Base-by-base conservation (phyloP, 352 stramenopile species). In the Globisporangium heterothallicum region DNA sequence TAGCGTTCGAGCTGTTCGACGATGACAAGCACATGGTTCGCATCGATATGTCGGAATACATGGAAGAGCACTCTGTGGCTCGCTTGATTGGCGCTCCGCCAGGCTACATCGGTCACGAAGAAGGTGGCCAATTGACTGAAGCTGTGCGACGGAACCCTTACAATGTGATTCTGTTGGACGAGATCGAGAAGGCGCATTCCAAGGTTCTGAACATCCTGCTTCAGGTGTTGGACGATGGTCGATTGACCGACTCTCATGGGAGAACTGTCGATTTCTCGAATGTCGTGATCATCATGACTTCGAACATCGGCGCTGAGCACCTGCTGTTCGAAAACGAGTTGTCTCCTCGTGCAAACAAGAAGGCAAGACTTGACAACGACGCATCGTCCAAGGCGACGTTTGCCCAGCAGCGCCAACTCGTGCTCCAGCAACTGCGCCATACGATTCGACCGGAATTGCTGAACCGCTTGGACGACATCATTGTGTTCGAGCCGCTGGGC, bases 1-100 rank as follows among this genome's bases (percentile, higher is more conserved):
- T 99, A 21, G 96, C 96, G 40, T 81, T 78, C 44, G 90, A 98
- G 53, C 68, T 99, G 2, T 99, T 98, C 46, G 91, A 98, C 64
- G 84, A 96, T 25, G 92, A 98, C 43, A 96, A 97, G 60, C 72
- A 95, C 61, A 92, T 99, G 66, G 78, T 98, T 21, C 78, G 96
- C 29, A 96, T 99, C 57, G 96, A 99, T 54, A 99, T 98, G 95
- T 96, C 73, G 43, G 96, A 99, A 68, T 99, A 98, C 71, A 98
- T 97, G 78, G 96, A 99, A 68, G 84, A 97, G 53, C 92, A 98
- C 64, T 95, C 86, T 0, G 94, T 98, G 1, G 75, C 84, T 13
- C 60, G 93, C 14, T 63, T 99, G 24, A 93, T 99, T 36, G 96
- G 96, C n/a, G 74, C 91, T 0, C 94, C 96, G 1, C 96, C 96